Base-by-base conservation (phyloP, 2,329 filamentous ascomycete genomes). In the Sporothrix brasiliensis region DNA sequence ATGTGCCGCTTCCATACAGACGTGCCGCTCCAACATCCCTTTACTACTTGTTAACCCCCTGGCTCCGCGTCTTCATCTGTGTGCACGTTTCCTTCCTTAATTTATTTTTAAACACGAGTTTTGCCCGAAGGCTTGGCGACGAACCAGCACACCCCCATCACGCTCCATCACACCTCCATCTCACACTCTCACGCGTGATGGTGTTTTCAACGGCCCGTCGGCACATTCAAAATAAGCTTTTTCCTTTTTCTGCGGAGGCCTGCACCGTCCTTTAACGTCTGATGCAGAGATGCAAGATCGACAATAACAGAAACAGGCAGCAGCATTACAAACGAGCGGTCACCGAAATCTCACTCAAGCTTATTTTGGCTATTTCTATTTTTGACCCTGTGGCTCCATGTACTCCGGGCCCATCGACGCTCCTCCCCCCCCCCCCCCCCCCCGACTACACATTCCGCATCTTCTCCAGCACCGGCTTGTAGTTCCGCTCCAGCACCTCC, bases 391-490 rank as follows among this genome's bases (percentile, higher is more conserved):
- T 6, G 7, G 4, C 16, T 52, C 7, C 21, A 9, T 53, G 3
- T 24, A 9, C 34, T 5, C 34, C 34, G 5, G 34, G 34, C 34
- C 34, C 2, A 5, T 34, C 34, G 34, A 34, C 34, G 34, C 34
- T 34, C 5, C n/a, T n/a, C n/a, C n/a, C n/a, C n/a, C n/a, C n/a
- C n/a, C 34, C 6, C 49, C 21, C 1, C 7, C 50, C 10, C 4
- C 50, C 7, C 5, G 14, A 14, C 34, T 61, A 67, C 3, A 67
- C 63, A n/a, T 50, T 50, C 21, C 69, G 60, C n/a, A 70, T 27
- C 53, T 70, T 70, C 39, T 66, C 61, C n/a, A 70, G 52, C 39
- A 70, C 69, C 16, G 69, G 69, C 69, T 14, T 58, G 61, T 67
- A 67, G 61, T 67, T 67, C 19, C 10, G 19, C 53, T 66, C 61